Evolutionary conservation across 768 basidiomycete species (phyloP).

Genomic region (Leucocoprinus birnbaumii): DNA sequence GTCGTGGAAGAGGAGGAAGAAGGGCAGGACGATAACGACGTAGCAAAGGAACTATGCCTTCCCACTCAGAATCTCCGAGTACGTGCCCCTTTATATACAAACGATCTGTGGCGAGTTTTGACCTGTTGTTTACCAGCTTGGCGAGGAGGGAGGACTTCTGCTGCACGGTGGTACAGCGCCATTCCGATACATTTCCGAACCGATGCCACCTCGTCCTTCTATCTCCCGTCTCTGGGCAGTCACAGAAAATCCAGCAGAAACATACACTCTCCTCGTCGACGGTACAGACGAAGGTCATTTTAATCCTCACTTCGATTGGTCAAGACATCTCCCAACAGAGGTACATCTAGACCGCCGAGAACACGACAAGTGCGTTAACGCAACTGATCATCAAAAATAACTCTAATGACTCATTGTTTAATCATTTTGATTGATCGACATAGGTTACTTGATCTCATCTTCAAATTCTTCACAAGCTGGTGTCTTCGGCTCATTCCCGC

Average conservation of each 20-base stretch:
- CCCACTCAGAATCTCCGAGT: slow-evolving; percentile 39
- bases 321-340: slow-evolving; percentile 39
- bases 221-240: slow-evolving; percentile 37
- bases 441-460: slow-evolving; percentile 42
- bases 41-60: slow-evolving; percentile 34
- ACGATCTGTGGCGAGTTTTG: not conserved
- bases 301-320: slow-evolving; percentile 49
- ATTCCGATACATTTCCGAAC: slow-evolving; percentile 8
- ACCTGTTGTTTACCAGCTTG: slow-evolving; percentile 19
- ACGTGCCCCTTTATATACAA: slow-evolving; percentile 9
- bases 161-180: slow-evolving; percentile 39
- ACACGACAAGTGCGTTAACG: slow-evolving; percentile 42
- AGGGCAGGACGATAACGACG: slow-evolving; percentile 1
- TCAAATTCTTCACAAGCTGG: slow-evolving; percentile 50
- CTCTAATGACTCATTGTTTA: not conserved
- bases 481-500: slow-evolving; percentile 45
- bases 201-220: not conserved
- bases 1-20: slow-evolving; percentile 16
- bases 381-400: not conserved
- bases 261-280: slow-evolving; percentile 40
- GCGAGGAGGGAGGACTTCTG: slow-evolving; percentile 36
- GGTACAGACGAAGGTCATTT: slow-evolving; percentile 33
- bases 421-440: not conserved
- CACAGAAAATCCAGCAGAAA: slow-evolving; percentile 31
- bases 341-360: slow-evolving; percentile 40